Base-by-base conservation (phyloP, 345 rosid genomes). In the Laguncularia racemosa region DNA sequence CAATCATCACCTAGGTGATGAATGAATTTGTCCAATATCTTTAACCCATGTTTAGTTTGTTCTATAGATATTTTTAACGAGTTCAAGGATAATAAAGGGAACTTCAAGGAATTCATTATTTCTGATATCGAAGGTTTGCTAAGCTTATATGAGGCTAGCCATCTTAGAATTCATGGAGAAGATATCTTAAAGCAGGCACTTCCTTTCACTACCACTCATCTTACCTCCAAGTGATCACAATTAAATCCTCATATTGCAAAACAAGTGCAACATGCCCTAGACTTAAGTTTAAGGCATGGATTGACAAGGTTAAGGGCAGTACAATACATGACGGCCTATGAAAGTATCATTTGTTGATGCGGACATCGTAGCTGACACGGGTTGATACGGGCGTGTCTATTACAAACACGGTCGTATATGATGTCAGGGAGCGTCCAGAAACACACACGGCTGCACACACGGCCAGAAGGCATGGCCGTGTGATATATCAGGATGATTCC, bases 71-170 rank as follows among this genome's bases (percentile, higher is more conserved):
- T 65, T 65, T 20, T 56, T n/a, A n/a, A 11, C 10, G 56, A 47
- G 17, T 56, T 65, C 50, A 65, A 26, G 51, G 58, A 48, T 44
- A 40, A 46, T 12, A 46, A 56, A 12, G 70, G 74, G 1, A 52
- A 40, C 2, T 65, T 71, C 55, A 20, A 44, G 59, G 19, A 62
- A 45, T 12, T 38, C 12, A 19, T 66, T 9, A 28, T 3, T 12
- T 28, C 20, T 4, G 71, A 71, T 56, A 26, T 52, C 2, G 28
- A 53, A 46, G 75, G 56, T 15, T 17, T 71, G 50, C 11, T 66
- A 20, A 53, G 67, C 53, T 26, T 71, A 28, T 66, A 71, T 43
- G 67, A 71, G 53, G 75, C 75, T 14, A 61, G 67, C 46, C 54
- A 17, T 54, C 21, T 61, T n/a, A 43, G 66, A 20, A 43, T 52